phyloP scores from a whole-genome alignment of 2,329 filamentous ascomycete genomes.

The Epichloe coenophiala region DNA sequence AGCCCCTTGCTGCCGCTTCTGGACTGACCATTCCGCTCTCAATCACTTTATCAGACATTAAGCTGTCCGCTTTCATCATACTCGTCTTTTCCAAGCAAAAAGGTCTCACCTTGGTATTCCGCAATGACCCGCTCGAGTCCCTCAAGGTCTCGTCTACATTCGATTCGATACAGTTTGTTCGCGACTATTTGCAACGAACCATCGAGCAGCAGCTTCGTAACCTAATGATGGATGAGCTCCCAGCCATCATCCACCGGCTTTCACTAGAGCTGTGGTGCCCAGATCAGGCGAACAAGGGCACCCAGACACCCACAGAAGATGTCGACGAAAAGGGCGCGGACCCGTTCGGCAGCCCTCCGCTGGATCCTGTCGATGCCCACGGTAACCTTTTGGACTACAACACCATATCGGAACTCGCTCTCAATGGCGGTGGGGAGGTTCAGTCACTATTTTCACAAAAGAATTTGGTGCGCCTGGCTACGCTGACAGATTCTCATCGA shows the following conservation, averaged over 20 bases:
- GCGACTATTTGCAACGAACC: conserved; percentile 89
- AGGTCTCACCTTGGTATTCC: conserved; percentile 88
- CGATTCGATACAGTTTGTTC: conserved; percentile 95
- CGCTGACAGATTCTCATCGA: conserved; percentile 75
- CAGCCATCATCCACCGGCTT: conserved; percentile 87
- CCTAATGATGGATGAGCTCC: conserved; percentile 94
- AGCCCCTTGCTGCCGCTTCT: conserved; percentile 80
- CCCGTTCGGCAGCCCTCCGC: conserved; percentile 66
- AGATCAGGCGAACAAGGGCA: conserved; percentile 49
- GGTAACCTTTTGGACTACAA: conserved; percentile 65
- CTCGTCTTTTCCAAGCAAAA: conserved; percentile 96
- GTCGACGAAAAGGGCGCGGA: conserved; percentile 53
- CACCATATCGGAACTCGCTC: conserved; percentile 61
- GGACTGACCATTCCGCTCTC: conserved; percentile 94
- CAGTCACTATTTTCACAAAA: conserved; percentile 92
- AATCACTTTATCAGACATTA: conserved; percentile 91
- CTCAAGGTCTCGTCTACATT: conserved; percentile 98
- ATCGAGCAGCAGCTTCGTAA: conserved; percentile 89
- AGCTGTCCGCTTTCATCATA: conserved; percentile 92
- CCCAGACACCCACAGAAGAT: conserved; percentile 32
- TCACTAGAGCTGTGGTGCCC: conserved; percentile 83
- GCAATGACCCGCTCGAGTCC: conserved; percentile 94
- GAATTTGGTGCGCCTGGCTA: conserved; percentile 71
- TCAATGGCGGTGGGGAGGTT: conserved; percentile 68
- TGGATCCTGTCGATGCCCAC: conserved; percentile 69